Base-by-base conservation (phyloP, 805 yeast species). In the Metschnikowia shivogae region DNA sequence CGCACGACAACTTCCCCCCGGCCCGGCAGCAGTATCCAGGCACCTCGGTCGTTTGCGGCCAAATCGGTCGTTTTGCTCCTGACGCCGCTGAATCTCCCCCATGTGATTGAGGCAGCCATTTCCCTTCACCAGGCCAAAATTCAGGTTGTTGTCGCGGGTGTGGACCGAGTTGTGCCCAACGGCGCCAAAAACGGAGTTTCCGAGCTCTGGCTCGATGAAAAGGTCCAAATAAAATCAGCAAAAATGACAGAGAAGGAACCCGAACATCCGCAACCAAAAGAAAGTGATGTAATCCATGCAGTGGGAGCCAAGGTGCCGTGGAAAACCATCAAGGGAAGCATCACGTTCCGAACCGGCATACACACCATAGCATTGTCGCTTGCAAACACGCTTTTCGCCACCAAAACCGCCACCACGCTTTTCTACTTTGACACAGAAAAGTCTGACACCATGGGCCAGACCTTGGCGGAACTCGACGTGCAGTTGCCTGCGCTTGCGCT, bases 381-480 rank as follows among this genome's bases (percentile, higher is more conserved):
- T 43, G 72, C 75, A n/a, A 72, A 71, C 51, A 67, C 74, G 2
- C 60, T 67, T 1, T 72, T 72, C 53, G 50, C 63, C 11, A 70
- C 71, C 7, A 61, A 60, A 13, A 56, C 62, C 38, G 49, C 64
- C 35, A 61, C 62, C 33, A 70, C 76, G 1, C 48, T 71, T 37
- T 72, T 63, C 49, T 66, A 64, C 51, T 56, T 70, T 34, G 63
- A 63, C 45, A 44, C 47, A n/a, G 10, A n/a, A 8, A 43, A 29
- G 10, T 14, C 31, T 27, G 44, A 34, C 5, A 49, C 60, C 36
- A 53, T 61, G 22, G 73, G 72, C 17, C 59, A 62, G 31, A 58
- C 63, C 3, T 53, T 68, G 22, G 49, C 63, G 34, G 64, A 61
- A 11, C 52, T 68, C 34, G 37, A 56, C 5, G 52, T 67, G 4